Percentiles rank a stretch among this genome's conserved stretches.
Conservation (phyloP, 192 early-diverging fungal genomes). For the Gryganskiella cystojenkinii region DNA sequence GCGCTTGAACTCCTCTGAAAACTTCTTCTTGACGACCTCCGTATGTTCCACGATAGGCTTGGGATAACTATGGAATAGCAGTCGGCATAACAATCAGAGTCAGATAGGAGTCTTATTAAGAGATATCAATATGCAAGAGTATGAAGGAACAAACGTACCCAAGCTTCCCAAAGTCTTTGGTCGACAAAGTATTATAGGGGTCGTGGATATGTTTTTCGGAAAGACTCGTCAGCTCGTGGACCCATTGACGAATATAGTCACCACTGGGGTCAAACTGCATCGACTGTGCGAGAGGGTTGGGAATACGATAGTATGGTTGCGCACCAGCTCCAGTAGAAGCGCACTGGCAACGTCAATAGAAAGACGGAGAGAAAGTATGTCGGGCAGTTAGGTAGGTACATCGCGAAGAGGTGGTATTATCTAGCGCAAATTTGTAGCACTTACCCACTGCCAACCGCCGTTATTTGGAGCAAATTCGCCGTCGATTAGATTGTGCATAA, state of each 20-base stretch:
- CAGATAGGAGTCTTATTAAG: neutral
- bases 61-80: conserved; percentile 56
- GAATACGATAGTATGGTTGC: conserved; percentile 76
- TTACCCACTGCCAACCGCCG: conserved; percentile 76
- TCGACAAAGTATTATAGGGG: conserved; percentile 53
- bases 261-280: conserved; percentile 67
- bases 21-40: conserved; percentile 56
- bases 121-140: neutral
- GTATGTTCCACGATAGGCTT: conserved; percentile 76
- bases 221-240: conserved; percentile 66
- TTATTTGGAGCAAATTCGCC: conserved; percentile 78
- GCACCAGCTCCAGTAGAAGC: conserved; percentile 75
- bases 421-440: neutral
- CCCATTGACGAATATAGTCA: conserved; percentile 68
- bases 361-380: too few relatives aligned
- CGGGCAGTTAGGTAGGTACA: too few relatives aligned
- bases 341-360: conserved; percentile 38
- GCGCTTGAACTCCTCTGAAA: conserved; percentile 60
- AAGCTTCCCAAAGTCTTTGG: conserved; percentile 57
- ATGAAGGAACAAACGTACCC: conserved; percentile 32
- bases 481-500: conserved; percentile 73
- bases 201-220: conserved; percentile 63
- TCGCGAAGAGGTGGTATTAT: too few relatives aligned
- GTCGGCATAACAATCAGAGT: neutral
- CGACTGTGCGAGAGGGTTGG: conserved; percentile 64